Conservation (phyloP, 768 basidiomycete genomes). For the Phlegmacium glaucopus region DNA sequence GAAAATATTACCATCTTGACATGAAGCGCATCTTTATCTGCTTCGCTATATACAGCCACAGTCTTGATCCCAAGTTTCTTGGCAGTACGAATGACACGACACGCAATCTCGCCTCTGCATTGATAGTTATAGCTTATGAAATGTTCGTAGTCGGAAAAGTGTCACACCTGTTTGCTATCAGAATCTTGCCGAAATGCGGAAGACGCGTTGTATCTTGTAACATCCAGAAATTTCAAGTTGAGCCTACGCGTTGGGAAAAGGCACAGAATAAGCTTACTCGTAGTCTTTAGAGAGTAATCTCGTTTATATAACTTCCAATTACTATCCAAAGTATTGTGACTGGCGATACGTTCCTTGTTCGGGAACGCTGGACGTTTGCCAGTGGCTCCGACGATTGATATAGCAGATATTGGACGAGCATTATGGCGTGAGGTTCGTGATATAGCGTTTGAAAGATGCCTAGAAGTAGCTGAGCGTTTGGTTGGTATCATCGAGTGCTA, state of each 20-base stretch:
- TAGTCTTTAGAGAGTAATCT: conserved; percentile 26
- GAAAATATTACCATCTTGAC: conserved; percentile 60
- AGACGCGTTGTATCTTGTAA: not conserved
- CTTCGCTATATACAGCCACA: conserved; percentile 90
- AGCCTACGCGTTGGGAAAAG: not conserved
- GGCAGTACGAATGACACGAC: conserved; percentile 90
- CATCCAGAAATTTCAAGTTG: not conserved
- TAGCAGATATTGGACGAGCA: conserved; percentile 12
- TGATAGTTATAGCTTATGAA: not conserved
- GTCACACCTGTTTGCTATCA: conserved; percentile 82
- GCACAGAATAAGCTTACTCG: conserved; percentile 17
- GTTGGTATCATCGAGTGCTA: conserved; percentile 30
- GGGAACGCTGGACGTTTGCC: not conserved
- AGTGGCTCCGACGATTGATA: conserved; percentile 2
- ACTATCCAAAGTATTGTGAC: not conserved
- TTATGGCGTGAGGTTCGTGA: conserved; percentile 9
- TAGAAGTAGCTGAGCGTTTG: conserved; percentile 30
- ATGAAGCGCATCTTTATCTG: conserved; percentile 77
- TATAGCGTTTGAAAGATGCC: conserved; percentile 22
- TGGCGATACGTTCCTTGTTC: not conserved
- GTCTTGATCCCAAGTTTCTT: conserved; percentile 86
- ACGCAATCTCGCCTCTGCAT: conserved; percentile 89
- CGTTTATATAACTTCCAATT: conserved; percentile 1
- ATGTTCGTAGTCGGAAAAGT: not conserved
- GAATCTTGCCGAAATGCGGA: conserved; percentile 85